Conservation (phyloP, 768 basidiomycete genomes). For the Suillus plorans region DNA sequence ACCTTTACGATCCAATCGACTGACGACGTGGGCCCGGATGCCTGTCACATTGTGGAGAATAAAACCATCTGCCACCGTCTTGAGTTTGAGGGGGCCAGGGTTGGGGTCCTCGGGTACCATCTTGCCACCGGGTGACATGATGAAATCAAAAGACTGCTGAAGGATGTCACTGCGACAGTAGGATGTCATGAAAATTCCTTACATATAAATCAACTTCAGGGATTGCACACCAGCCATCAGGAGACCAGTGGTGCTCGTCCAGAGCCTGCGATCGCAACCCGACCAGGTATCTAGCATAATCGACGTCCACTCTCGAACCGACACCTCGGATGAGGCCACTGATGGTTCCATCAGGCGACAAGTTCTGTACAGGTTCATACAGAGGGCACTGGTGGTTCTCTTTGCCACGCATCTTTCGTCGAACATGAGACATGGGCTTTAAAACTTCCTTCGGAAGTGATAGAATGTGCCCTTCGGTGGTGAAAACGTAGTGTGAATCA, state of each 20-base stretch:
- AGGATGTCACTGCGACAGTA: slow-evolving; percentile 6
- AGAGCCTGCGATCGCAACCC: slow-evolving; percentile 47
- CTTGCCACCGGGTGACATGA: slow-evolving; percentile 61
- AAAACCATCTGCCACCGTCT: slow-evolving; percentile 63
- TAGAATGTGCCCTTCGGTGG: slow-evolving; percentile 93
- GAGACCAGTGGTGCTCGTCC: slow-evolving; percentile 62
- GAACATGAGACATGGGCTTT: slow-evolving; percentile 54
- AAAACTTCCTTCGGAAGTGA: slow-evolving; percentile 57
- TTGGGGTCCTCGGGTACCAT: slow-evolving; percentile 63
- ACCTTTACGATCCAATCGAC: slow-evolving; percentile 77
- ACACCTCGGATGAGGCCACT: slow-evolving; percentile 65
- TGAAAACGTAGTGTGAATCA: slow-evolving; percentile 87
- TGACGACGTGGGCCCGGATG: slow-evolving; percentile 74
- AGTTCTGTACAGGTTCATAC: slow-evolving; percentile 48
- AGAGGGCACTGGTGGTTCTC: slow-evolving; percentile 74
- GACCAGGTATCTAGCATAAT: slow-evolving; percentile 77
- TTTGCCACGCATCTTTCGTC: slow-evolving; percentile 59
- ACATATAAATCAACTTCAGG: slow-evolving; percentile 72
- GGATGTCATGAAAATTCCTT: slow-evolving; percentile 29
- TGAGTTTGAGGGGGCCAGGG: slow-evolving; percentile 67
- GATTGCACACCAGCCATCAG: slow-evolving; percentile 73
- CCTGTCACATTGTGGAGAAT: slow-evolving; percentile 77
- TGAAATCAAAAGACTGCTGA: slow-evolving; percentile 75
- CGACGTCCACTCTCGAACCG: slow-evolving; percentile 70
- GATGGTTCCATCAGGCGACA: slow-evolving; percentile 29